phyloP scores from a whole-genome alignment of 1,139 yeast genomes.

The Lodderomyces elongisporus region DNA sequence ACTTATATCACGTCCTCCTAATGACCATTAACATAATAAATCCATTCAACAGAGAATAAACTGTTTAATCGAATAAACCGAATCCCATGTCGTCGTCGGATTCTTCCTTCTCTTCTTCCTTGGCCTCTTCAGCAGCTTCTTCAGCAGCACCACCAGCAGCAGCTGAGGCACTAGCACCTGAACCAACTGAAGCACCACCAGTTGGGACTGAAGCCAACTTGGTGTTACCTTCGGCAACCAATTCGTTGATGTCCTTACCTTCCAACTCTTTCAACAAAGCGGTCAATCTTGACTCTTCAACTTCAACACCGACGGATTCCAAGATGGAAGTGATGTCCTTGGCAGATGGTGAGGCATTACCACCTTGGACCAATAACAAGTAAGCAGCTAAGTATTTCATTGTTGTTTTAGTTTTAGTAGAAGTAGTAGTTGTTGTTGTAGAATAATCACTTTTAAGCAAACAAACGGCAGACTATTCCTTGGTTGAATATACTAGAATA shows the following conservation, averaged over 20 bases:
- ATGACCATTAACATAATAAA: too few species aligned
- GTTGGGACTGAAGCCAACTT: conserved; percentile 80
- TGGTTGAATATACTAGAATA: too few species aligned
- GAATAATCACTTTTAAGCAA: conserved; percentile 60
- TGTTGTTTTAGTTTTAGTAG: conserved; percentile 13
- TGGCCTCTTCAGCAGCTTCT: conserved; percentile 34
- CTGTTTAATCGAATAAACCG: conserved; percentile 77
- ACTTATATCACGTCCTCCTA: too few species aligned
- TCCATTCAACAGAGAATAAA: too few species aligned
- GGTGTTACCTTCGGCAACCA: conserved; percentile 75
- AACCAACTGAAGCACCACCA: conserved; percentile 74
- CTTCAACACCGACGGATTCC: conserved; percentile 74
- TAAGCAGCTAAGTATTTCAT: conserved; percentile 91
- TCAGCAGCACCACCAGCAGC: conserved; percentile 38
- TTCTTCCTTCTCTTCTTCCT: conserved; percentile 21
- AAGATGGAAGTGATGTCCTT: conserved; percentile 67
- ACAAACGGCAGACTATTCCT: conserved; percentile 54
- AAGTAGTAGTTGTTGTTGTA: conserved; percentile 19
- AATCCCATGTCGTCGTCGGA: conserved; percentile 83
- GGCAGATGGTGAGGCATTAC: conserved; percentile 74
- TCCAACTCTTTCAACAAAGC: conserved; percentile 64
- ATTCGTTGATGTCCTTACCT: conserved; percentile 72
- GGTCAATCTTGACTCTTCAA: conserved; percentile 68
- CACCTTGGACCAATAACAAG: conserved; percentile 82
- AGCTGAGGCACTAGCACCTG: conserved; percentile 43